Conservation (phyloP, 2,329 filamentous ascomycete genomes). For the Aureobasidium sp. region DNA sequence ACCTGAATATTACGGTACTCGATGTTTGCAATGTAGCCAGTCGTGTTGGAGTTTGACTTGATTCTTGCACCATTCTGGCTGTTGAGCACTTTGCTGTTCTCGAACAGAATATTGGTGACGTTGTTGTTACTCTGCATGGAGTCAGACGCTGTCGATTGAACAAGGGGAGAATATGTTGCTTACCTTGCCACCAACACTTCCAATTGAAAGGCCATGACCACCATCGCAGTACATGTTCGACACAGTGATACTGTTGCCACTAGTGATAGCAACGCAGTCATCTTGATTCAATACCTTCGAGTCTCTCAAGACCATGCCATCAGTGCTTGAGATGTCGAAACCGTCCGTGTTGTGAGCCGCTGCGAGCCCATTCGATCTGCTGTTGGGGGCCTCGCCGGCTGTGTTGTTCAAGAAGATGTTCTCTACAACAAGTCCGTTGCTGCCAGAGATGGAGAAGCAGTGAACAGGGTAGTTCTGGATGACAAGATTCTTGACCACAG, state of each 20-base stretch:
- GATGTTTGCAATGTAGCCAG: constrained; percentile 30
- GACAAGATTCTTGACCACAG: constrained; percentile 29
- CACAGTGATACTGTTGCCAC: constrained; percentile 21
- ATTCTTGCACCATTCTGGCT: constrained; percentile 30
- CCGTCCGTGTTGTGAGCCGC: constrained; percentile 31
- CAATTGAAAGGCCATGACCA: constrained; percentile 18
- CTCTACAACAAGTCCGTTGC: constrained; percentile 27
- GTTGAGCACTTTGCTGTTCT: constrained; percentile 21
- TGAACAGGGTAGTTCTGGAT: constrained; percentile 35
- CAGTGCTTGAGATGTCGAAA: constrained; percentile 26
- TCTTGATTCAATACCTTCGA: constrained; percentile 26
- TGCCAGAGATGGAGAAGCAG: constrained; percentile 29
- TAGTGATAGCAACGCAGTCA: constrained; percentile 24
- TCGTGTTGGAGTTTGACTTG: constrained; percentile 32
- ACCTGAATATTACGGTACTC: constrained; percentile 40
- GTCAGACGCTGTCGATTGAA: no score
- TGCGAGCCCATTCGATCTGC: constrained; percentile 24
- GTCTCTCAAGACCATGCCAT: constrained; percentile 22
- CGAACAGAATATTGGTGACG: constrained; percentile 27
- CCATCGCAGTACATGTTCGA: constrained; percentile 19
- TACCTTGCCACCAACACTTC: constrained; percentile 13
- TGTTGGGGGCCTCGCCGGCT: constrained; percentile 29
- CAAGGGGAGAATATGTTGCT: no score
- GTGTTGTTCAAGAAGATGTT: constrained; percentile 33
- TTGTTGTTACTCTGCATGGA: constrained; percentile 20